Percentiles rank a stretch among this genome's conserved stretches.
Conservation (phyloP, 768 basidiomycete genomes). For the Podaxis sp. region DNA sequence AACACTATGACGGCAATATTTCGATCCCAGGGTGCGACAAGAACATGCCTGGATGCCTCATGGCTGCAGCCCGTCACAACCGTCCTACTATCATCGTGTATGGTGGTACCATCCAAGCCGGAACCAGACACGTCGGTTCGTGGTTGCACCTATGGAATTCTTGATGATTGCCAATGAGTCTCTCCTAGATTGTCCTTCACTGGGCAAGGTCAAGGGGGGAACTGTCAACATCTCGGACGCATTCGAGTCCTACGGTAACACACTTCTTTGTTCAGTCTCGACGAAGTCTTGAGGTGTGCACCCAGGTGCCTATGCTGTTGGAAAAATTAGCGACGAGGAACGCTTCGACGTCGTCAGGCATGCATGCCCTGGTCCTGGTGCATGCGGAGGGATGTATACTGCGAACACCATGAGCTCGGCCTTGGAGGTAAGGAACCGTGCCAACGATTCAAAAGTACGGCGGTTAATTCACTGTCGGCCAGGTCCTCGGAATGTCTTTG, state of each 20-base stretch:
- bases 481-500: constrained; percentile 77
- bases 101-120: constrained; percentile 80
- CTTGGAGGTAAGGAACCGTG: constrained; percentile 44
- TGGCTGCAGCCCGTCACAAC: constrained; percentile 84
- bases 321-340: constrained; percentile 76
- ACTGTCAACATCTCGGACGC: constrained; percentile 81
- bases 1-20: constrained; percentile 87
- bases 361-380: constrained; percentile 81
- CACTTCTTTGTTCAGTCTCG: background rate
- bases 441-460: background rate
- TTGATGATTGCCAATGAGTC: background rate
- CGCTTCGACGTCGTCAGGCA: constrained; percentile 81
- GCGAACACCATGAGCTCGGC: constrained; percentile 89
- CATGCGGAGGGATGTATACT: constrained; percentile 88
- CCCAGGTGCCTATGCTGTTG: constrained; percentile 69
- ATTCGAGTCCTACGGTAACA: constrained; percentile 75
- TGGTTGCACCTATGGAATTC: constrained; percentile 17
- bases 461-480: background rate
- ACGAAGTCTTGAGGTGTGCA: background rate
- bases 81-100: constrained; percentile 86
- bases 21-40: constrained; percentile 88
- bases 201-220: constrained; percentile 77
- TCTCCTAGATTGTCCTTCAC: constrained; percentile 63
- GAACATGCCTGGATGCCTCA: constrained; percentile 89
- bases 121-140: constrained; percentile 61